These are phyloP conservation scores for Mentha longifolia DNA, from an alignment of 257 asterid species.

Conservation along the genomic window DNA sequence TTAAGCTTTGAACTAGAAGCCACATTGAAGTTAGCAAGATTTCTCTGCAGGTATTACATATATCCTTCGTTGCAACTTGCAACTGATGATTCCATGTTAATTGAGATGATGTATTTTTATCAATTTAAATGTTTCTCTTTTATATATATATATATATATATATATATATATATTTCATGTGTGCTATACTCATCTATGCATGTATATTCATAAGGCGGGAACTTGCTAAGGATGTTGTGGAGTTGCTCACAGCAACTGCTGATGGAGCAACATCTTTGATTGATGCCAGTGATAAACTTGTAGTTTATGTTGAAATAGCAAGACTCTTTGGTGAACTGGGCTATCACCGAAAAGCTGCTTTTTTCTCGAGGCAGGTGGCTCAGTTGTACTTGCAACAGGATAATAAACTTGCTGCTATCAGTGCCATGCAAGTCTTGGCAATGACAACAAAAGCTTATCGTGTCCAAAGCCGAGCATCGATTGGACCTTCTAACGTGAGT, in stretches of 20 bases:
- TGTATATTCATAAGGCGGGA: slow-evolving; percentile 64
- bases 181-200: slow-evolving; percentile 16
- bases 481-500: slow-evolving; percentile 69
- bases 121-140: slow-evolving; percentile 3
- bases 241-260: slow-evolving; percentile 90
- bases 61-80: slow-evolving; percentile 21
- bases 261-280: slow-evolving; percentile 96
- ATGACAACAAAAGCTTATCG: slow-evolving; percentile 98
- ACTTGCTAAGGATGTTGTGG: slow-evolving; percentile 93
- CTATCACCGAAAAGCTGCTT: slow-evolving; percentile 96
- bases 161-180: too few species aligned
- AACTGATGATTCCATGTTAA: slow-evolving; percentile 2
- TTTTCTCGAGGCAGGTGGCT: slow-evolving; percentile 97
- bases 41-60: slow-evolving; percentile 84
- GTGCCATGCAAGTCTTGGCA: slow-evolving; percentile 99
- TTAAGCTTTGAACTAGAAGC: slow-evolving; percentile 98
- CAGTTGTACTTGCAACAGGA: slow-evolving; percentile 97
- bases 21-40: slow-evolving; percentile 91
- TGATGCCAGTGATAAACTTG: slow-evolving; percentile 94
- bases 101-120: slow-evolving; percentile 2
- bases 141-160: too few species aligned
- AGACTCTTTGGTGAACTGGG: slow-evolving; percentile 94
- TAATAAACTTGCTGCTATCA: slow-evolving; percentile 88
- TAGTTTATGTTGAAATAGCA: slow-evolving; percentile 88
- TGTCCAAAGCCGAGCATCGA: slow-evolving; percentile 91